These are phyloP conservation scores for Caryocar brasiliense DNA, from an alignment of 441 rosid species.

Conservation along the genomic window DNA sequence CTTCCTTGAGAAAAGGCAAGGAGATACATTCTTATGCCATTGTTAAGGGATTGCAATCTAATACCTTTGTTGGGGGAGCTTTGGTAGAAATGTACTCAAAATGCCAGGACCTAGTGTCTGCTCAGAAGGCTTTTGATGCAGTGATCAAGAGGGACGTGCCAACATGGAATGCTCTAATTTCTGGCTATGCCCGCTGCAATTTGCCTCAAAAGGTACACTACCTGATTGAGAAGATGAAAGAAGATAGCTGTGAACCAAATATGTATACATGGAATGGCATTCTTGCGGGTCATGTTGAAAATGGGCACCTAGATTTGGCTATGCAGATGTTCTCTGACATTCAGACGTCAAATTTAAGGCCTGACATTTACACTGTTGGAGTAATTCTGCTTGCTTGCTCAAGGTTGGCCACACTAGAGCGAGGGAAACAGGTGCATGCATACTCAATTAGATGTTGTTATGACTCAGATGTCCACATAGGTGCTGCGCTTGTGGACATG, in stretches of 20 bases:
- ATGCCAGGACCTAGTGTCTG: slow-evolving; percentile 31
- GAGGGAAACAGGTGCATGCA: slow-evolving; percentile 36
- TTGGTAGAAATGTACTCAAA: slow-evolving; percentile 51
- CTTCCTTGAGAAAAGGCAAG: slow-evolving; percentile 32
- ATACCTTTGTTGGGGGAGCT: slow-evolving; percentile 61
- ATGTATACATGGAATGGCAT: slow-evolving; percentile 53
- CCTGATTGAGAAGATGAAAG: slow-evolving; percentile 36
- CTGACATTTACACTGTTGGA: slow-evolving; percentile 31
- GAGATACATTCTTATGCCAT: slow-evolving; percentile 38
- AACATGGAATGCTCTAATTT: slow-evolving; percentile 51
- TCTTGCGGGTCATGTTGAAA: slow-evolving; percentile 44
- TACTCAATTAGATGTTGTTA: slow-evolving; percentile 22
- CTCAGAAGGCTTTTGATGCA: slow-evolving; percentile 42
- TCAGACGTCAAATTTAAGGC: slow-evolving; percentile 16
- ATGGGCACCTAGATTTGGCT: slow-evolving; percentile 29
- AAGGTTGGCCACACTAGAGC: slow-evolving; percentile 22
- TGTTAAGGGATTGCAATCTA: slow-evolving; percentile 33
- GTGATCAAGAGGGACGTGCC: slow-evolving; percentile 33
- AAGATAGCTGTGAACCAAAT: slow-evolving; percentile 46
- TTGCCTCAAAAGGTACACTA: slow-evolving; percentile 16
- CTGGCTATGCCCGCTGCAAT: slow-evolving; percentile 43
- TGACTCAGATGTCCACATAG: slow-evolving; percentile 23
- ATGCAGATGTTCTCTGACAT: slow-evolving; percentile 25
- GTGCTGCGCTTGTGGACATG: slow-evolving; percentile 36
- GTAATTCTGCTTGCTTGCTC: slow-evolving; percentile 34